These are phyloP conservation scores for Kodamaea jinghongensis DNA, from an alignment of 805 yeast genomes.

Conservation along the genomic window DNA sequence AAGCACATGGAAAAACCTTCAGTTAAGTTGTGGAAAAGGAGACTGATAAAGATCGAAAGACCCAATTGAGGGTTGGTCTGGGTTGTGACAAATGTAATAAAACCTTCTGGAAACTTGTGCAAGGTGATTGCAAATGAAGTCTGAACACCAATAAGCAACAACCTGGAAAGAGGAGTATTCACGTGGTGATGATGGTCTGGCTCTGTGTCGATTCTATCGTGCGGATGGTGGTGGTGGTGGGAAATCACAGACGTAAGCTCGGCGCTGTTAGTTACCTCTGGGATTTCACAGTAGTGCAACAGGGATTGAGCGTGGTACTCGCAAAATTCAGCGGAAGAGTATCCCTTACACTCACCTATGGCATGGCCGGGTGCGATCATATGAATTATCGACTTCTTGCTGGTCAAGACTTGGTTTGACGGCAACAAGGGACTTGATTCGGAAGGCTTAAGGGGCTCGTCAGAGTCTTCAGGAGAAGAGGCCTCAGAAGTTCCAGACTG, in stretches of 20 bases:
- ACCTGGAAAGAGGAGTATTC: conserved; percentile 69
- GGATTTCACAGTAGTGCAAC: conserved; percentile 43
- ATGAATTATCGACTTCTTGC: conserved; percentile 26
- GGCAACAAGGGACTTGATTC: conserved; percentile 18
- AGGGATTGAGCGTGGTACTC: conserved; percentile 13
- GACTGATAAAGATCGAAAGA: conserved; percentile 73
- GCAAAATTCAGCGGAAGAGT: conserved; percentile 40
- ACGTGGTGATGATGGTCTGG: conserved; percentile 76
- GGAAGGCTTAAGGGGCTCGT: conserved; percentile 4
- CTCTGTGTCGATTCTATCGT: conserved; percentile 19
- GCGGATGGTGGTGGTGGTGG: conserved; percentile 7
- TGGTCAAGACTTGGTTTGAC: background rate
- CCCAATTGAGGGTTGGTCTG: conserved; percentile 66
- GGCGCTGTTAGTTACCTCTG: conserved; percentile 15
- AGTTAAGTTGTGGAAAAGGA: conserved; percentile 85
- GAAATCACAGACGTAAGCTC: conserved; percentile 3
- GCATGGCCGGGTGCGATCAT: conserved; percentile 20
- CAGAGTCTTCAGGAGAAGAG: conserved; percentile 4
- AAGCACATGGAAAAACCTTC: conserved; percentile 95
- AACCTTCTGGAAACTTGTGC: conserved; percentile 95
- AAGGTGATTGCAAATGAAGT: conserved; percentile 83
- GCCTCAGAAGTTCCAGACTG: too few relatives aligned
- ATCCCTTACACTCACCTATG: conserved; percentile 50
- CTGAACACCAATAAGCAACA: conserved; percentile 87
- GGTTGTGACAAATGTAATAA: conserved; percentile 78